Conservation (phyloP, 2,329 filamentous ascomycete genomes). For the Sphaceloma murrayae region DNA sequence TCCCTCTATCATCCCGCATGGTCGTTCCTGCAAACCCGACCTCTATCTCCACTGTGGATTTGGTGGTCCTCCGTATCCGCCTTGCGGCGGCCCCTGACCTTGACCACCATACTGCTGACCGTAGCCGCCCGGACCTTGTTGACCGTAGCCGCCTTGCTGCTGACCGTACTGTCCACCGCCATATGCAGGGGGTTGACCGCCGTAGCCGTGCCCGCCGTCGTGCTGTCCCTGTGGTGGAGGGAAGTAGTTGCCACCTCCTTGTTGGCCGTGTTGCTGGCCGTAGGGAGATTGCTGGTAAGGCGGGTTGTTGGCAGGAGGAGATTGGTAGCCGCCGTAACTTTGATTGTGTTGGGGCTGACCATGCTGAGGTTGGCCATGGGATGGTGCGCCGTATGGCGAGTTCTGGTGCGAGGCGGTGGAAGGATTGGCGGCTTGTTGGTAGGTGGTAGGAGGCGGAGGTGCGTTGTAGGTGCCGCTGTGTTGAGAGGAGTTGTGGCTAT, state of each 20-base stretch:
- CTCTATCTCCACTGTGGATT: slow-evolving; percentile 6
- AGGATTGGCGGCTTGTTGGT: slow-evolving; percentile 25
- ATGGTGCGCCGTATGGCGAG: slow-evolving; percentile 18
- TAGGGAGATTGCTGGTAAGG: slow-evolving; percentile 82
- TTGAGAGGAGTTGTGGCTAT: slow-evolving; percentile 25
- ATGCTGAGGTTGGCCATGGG: slow-evolving; percentile 19
- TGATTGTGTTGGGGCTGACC: slow-evolving; percentile 21
- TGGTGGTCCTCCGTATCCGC: slow-evolving; percentile 3
- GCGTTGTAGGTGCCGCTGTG: slow-evolving; percentile 29
- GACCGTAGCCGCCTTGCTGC: slow-evolving; percentile 13
- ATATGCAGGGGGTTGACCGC: slow-evolving; percentile 1
- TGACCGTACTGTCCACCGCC: slow-evolving; percentile 12
- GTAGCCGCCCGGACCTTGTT: slow-evolving; percentile 15
- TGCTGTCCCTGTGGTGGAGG: slow-evolving; percentile 7
- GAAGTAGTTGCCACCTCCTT: slow-evolving; percentile 51
- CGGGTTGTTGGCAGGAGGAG: slow-evolving; percentile 13
- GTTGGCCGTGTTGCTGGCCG: slow-evolving; percentile 96
- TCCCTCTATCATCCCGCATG: neutral
- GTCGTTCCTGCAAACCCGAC: neutral
- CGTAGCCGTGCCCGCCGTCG: neutral
- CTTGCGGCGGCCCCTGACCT: slow-evolving; percentile 4
- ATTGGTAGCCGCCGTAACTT: slow-evolving; percentile 20
- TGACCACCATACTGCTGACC: slow-evolving; percentile 15
- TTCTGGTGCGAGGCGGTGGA: slow-evolving; percentile 22
- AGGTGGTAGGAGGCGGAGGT: slow-evolving; percentile 29